Percentiles rank a stretch among this genome's conserved stretches.
These are phyloP conservation scores for Ballota nigra DNA, from an alignment of 257 asterid genomes.

Conservation along the genomic window DNA sequence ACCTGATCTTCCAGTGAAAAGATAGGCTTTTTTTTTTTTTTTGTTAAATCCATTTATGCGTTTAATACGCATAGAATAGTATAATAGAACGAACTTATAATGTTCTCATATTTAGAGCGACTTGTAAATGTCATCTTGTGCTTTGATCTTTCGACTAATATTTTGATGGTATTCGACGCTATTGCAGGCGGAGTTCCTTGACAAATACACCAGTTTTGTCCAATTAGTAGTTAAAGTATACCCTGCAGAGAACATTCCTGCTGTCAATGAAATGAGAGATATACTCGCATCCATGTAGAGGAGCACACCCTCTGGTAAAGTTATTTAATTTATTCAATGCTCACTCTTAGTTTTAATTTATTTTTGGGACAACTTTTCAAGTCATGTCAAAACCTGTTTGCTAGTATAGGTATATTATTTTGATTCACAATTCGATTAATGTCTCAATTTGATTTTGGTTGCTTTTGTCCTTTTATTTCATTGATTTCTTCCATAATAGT, in stretches of 20 bases:
- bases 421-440: not conserved
- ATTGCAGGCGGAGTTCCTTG: constrained; percentile 85
- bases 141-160: not conserved
- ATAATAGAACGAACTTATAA: not conserved
- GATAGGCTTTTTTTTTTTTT: not conserved
- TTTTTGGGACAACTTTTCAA: not conserved
- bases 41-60: not conserved
- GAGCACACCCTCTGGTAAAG: not conserved
- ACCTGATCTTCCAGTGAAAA: too few species aligned
- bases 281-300: constrained; percentile 75
- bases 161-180: not conserved
- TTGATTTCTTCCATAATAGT: too few species aligned
- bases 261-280: constrained; percentile 71
- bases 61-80: not conserved
- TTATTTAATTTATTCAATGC: not conserved
- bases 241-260: constrained; percentile 79
- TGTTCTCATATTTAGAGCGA: constrained; percentile 10
- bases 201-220: constrained; percentile 80
- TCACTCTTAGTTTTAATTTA: not conserved
- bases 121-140: not conserved
- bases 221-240: constrained; percentile 78
- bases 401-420: not conserved
- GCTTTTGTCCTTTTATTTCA: not conserved
- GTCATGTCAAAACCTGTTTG: not conserved
- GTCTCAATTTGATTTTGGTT: not conserved